A percentile compares a stretch with the other conserved stretches of the same genome.
Conservation (phyloP, 2,329 filamentous ascomycete genomes). For the Bipolaris victoriae region DNA sequence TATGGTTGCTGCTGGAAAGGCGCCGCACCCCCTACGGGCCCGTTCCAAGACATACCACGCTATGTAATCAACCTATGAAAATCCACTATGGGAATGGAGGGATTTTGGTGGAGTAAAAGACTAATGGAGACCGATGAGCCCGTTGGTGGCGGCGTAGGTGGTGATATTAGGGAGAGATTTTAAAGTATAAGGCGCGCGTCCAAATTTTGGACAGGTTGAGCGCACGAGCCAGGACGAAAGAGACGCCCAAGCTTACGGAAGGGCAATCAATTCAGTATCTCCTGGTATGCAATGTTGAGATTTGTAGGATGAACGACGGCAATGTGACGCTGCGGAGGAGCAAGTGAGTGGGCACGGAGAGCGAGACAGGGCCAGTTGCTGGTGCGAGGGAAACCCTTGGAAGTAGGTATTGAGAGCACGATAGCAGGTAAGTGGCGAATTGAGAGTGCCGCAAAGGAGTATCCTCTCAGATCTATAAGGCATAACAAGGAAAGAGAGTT, state of each 20-base stretch:
- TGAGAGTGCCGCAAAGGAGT: conserved; percentile 3
- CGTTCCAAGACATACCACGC: conserved; percentile 47
- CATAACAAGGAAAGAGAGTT: conserved; percentile 1
- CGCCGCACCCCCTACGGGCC: conserved; percentile 40
- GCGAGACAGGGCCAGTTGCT: conserved; percentile 24
- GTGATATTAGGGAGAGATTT: conserved; percentile 18
- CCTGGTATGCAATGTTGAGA: conserved; percentile 1
- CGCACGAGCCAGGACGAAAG: conserved; percentile 37
- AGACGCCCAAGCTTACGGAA: conserved; percentile 21
- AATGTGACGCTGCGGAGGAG: conserved; percentile 11
- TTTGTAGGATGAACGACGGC: neutral
- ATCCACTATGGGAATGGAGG: conserved; percentile 7
- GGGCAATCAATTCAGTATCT: conserved; percentile 6
- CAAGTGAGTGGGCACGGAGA: conserved; percentile 17
- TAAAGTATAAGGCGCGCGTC: conserved; percentile 26
- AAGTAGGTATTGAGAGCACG: conserved; percentile 22
- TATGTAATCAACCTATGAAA: conserved; percentile 4
- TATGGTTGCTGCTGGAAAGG: conserved; percentile 44
- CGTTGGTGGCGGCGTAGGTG: conserved; percentile 7
- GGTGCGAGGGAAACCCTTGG: conserved; percentile 28
- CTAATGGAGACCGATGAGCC: conserved; percentile 8
- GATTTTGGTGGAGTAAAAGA: neutral
- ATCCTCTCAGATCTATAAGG: neutral
- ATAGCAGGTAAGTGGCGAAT: conserved; percentile 19
- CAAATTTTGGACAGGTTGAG: conserved; percentile 34